Percentiles rank a stretch among this genome's conserved stretches.
Conservation (phyloP, 202 grass and related monocot genomes). For the Setaria viridis region DNA sequence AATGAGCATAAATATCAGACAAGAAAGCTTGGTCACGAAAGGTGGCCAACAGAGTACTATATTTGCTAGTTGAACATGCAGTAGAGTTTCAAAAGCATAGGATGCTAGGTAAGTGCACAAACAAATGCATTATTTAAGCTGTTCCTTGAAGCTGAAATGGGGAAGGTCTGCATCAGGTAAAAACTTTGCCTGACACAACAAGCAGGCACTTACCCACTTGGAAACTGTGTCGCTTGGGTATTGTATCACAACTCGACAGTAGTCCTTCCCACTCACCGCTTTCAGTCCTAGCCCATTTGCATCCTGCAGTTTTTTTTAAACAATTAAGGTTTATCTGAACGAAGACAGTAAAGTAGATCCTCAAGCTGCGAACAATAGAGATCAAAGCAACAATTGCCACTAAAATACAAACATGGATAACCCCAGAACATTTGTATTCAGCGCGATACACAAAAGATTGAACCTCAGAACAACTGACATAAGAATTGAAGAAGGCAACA, state of each 20-base stretch:
- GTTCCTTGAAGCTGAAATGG: background rate
- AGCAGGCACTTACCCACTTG: constrained; percentile 72
- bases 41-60: background rate
- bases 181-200: background rate
- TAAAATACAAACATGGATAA: background rate
- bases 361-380: background rate
- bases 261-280: constrained; percentile 63
- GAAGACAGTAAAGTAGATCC: background rate
- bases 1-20: constrained; percentile 17
- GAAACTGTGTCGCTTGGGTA: constrained; percentile 82
- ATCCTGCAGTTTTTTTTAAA: constrained; percentile 59
- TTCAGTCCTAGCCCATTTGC: constrained; percentile 88
- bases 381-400: background rate
- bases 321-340: background rate
- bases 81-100: background rate
- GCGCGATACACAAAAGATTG: background rate
- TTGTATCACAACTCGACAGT: constrained; percentile 74
- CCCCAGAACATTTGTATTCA: background rate
- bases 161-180: background rate
- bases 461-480: constrained; percentile 11
- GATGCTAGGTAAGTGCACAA: background rate
- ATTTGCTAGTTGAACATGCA: background rate
- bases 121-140: background rate
- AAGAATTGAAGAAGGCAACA: background rate
- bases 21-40: background rate